Evolutionary conservation across 768 basidiomycete genomes (phyloP), one percentile per base, ranked within the genome.

Genomic region (Epithele typhae): DNA sequence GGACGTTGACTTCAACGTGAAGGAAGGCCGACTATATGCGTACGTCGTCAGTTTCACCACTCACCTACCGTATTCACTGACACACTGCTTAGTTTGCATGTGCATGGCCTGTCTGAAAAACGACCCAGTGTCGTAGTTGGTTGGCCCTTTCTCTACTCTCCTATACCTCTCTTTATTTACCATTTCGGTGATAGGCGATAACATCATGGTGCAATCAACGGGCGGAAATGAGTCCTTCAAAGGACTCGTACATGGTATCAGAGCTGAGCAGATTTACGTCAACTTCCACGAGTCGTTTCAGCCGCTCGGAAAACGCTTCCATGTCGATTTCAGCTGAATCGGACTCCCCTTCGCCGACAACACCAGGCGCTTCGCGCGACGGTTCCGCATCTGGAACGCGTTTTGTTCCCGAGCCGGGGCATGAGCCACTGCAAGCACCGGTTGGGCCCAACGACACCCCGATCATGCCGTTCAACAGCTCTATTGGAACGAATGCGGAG

Each of bases 71-170:
- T n/a, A n/a, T n/a, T n/a, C n/a, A n/a, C n/a, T n/a, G n/a, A n/a
- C n/a, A 7, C 27, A 14, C 27, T 30, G 27, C 5, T 32, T 21
- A 82, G 79, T 21, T 61, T 82, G 5, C 46, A 63, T 25, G 78
- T 84, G 8, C 68, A 75, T 25, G 80, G 79, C 5, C 64, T 82
- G 1, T 77, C 75, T 2, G 78, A 82, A 61, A 75, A 76, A 40
- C 68, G 80, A 3, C 81, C 80, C 0, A 78, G 75, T 18, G 77
- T 82, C 14, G 67, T 81, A 15, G 69, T 79, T 15, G 81, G 79
- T 41, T 68, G 75, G 59, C 70, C 57, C 37, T 50, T 45, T 39
- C 46, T 12, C 53, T 54, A 22, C 40, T 25, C 23, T 43, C n/a
- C 5, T 19, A 17, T 14, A 17, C 4, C 11, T 4, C 11, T 2